A percentile compares a stretch with the other conserved stretches of the same genome.
Evolutionary conservation across 2,329 filamentous ascomycete species (phyloP).

Genomic region (Dactylellina leptospora): DNA sequence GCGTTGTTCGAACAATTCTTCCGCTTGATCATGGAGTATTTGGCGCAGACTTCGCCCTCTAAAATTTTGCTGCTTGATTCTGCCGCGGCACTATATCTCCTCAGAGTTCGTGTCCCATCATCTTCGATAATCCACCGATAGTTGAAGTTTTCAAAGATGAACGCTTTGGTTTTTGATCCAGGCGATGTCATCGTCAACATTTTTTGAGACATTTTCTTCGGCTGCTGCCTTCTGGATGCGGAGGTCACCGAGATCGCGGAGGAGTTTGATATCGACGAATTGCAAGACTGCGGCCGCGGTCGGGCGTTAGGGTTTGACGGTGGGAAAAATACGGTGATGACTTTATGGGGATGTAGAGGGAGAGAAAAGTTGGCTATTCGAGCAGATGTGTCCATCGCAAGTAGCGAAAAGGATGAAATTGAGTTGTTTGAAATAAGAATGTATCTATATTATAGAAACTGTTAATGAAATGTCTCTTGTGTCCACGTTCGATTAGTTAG

Average conservation of each 20-base stretch:
- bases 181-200: conserved; percentile 51
- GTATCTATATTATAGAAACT: conserved; percentile 9
- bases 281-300: conserved; percentile 48
- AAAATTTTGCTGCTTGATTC: conserved; percentile 21
- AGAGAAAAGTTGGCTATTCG: conserved; percentile 44
- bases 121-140: conserved; percentile 46
- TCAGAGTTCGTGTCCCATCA: conserved; percentile 34
- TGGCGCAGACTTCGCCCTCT: conserved; percentile 43
- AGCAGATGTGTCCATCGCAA: conserved; percentile 35
- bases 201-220: conserved; percentile 47
- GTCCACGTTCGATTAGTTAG: background rate
- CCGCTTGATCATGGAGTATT: conserved; percentile 44
- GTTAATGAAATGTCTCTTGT: background rate
- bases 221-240: conserved; percentile 26
- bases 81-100: conserved; percentile 21
- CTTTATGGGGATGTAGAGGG: conserved; percentile 48
- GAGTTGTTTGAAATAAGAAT: conserved; percentile 40
- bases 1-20: conserved; percentile 40
- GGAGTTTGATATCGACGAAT: conserved; percentile 45
- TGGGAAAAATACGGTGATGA: conserved; percentile 49
- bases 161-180: conserved; percentile 24
- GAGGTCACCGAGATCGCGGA: conserved; percentile 40
- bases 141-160: conserved; percentile 34
- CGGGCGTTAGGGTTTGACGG: conserved; percentile 33
- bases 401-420: conserved; percentile 44